A percentile compares a stretch with the other conserved stretches of the same genome.
These are phyloP conservation scores for Bipolaris gigantea DNA, from an alignment of 2,329 filamentous ascomycete species.

Conservation along the genomic window DNA sequence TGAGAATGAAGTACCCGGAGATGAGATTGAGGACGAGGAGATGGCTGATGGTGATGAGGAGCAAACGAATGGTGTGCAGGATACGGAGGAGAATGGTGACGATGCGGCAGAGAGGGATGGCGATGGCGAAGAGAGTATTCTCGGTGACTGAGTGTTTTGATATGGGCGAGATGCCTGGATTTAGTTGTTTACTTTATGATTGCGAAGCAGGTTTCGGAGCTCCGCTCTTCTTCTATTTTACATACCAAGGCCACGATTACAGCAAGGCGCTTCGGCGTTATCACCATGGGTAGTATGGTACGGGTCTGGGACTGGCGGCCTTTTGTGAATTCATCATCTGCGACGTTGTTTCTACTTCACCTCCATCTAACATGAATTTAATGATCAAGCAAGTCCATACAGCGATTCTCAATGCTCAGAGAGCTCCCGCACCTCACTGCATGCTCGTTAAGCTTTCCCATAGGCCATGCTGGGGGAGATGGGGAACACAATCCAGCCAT, in stretches of 20 bases:
- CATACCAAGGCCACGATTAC: constrained; percentile 5
- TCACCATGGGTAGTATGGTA: constrained; percentile 1
- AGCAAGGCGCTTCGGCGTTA: constrained; percentile 17
- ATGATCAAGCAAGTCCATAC: not conserved
- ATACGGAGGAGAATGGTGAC: constrained; percentile 31
- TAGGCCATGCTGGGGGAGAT: not conserved
- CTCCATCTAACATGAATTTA: not conserved
- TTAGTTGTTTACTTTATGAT: not conserved
- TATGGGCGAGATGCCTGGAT: not conserved
- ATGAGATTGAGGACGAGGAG: constrained; percentile 45
- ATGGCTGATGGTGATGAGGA: constrained; percentile 45
- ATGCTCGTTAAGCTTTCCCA: not conserved
- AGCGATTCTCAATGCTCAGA: not conserved
- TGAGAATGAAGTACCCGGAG: constrained; percentile 28
- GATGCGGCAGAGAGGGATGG: constrained; percentile 31
- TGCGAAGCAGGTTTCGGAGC: not conserved
- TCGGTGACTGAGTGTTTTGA: constrained; percentile 41
- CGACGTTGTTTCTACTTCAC: not conserved
- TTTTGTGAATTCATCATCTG: constrained; percentile 1
- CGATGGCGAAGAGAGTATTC: constrained; percentile 48
- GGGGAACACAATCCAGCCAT: not conserved
- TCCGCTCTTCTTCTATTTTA: not conserved
- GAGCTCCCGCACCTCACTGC: not conserved
- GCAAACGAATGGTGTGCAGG: constrained; percentile 46
- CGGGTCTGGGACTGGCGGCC: not conserved